phyloP scores from a whole-genome alignment of 1,284 basidiomycete species.

The Megacollybia platyphylla region DNA sequence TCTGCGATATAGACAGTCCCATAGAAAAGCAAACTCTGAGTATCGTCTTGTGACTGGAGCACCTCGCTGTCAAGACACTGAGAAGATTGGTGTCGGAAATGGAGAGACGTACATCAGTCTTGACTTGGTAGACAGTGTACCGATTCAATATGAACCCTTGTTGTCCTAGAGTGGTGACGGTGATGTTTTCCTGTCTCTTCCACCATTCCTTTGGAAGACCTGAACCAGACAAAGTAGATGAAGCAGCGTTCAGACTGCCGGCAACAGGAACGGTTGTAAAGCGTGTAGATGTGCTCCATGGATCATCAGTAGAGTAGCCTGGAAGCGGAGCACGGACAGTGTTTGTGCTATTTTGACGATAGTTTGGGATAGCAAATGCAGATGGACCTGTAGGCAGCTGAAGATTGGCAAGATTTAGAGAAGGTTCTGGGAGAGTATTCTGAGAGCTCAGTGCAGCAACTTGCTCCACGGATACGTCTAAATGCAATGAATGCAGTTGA shows the following conservation, averaged over 20 bases:
- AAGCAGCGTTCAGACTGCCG: slow-evolving; percentile 14
- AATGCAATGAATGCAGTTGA: slow-evolving; percentile 14
- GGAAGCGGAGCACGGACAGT: slow-evolving; percentile 27
- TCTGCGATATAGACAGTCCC: slow-evolving; percentile 66
- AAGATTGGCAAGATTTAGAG: slow-evolving; percentile 50
- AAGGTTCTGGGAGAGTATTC: slow-evolving; percentile 57
- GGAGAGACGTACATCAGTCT: slow-evolving; percentile 53
- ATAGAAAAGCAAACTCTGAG: slow-evolving; percentile 83
- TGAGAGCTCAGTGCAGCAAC: slow-evolving; percentile 62
- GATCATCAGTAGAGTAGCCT: slow-evolving; percentile 53
- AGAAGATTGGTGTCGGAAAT: neutral
- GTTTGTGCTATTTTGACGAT: slow-evolving; percentile 25
- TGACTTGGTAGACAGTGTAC: slow-evolving; percentile 70
- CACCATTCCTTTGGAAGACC: slow-evolving; percentile 75
- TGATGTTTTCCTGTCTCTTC: slow-evolving; percentile 65
- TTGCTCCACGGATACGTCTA: slow-evolving; percentile 72
- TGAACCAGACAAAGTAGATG: slow-evolving; percentile 51
- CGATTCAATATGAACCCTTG: slow-evolving; percentile 83
- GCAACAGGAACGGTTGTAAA: slow-evolving; percentile 12
- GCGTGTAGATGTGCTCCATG: slow-evolving; percentile 45
- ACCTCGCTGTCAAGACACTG: slow-evolving; percentile 31
- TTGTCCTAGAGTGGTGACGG: slow-evolving; percentile 64
- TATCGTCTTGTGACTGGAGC: slow-evolving; percentile 65
- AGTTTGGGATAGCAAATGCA: slow-evolving; percentile 25
- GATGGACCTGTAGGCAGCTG: slow-evolving; percentile 31